Conservation (phyloP, 139 green algal species). For the Chlorella sorokiniana region DNA sequence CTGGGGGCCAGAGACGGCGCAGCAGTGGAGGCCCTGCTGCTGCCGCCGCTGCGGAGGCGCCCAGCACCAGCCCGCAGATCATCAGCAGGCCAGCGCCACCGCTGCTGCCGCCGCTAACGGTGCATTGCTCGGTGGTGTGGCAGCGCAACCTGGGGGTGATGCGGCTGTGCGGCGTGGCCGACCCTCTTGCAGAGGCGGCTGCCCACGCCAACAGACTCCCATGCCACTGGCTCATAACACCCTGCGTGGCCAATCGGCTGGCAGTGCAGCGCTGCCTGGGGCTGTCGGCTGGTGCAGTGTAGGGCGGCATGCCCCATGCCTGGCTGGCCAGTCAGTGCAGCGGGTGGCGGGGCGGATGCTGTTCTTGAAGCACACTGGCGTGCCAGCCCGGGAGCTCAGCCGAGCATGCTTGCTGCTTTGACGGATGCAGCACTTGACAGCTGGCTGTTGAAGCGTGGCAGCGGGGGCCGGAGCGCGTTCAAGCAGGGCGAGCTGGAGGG, state of each 20-base stretch:
- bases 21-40: no score
- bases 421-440: neutral
- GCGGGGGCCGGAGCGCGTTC: neutral
- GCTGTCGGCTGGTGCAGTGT: neutral
- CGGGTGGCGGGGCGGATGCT: neutral
- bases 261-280: constrained; percentile 13
- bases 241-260: neutral
- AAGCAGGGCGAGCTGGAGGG: neutral
- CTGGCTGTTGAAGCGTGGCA: neutral
- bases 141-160: neutral
- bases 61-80: no score
- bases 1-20: no score
- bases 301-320: neutral
- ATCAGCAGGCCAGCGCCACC: no score
- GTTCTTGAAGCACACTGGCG: neutral
- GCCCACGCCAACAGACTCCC: neutral
- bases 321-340: neutral
- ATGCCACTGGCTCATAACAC: neutral
- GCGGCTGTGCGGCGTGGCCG: neutral
- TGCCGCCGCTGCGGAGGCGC: no score
- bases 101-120: neutral
- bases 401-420: neutral
- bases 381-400: neutral
- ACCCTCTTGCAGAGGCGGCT: neutral
- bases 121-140: neutral